A percentile compares a stretch with the other conserved stretches of the same genome.
Evolutionary conservation across 345 rosid species (phyloP).

Genomic region (Eucalyptus regnans): DNA sequence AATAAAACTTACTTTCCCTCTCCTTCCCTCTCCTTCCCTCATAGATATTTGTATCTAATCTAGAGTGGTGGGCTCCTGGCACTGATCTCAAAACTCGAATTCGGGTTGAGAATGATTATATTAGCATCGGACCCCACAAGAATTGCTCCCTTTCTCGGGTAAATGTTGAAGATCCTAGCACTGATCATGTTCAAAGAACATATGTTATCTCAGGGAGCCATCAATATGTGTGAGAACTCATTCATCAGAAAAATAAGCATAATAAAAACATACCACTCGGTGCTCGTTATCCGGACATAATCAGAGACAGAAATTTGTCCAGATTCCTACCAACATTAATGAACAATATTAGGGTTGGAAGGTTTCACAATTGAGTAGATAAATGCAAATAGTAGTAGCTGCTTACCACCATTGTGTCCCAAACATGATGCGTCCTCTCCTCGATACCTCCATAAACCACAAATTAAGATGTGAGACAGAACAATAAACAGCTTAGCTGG

Average conservation of each 20-base stretch:
- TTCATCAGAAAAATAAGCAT: not conserved
- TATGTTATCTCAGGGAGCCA: not conserved
- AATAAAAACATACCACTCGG: constrained; percentile 18
- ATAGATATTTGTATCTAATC: constrained; percentile 77
- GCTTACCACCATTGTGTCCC: constrained; percentile 96
- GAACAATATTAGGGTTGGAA: not conserved
- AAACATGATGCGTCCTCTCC: constrained; percentile 95
- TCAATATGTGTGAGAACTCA: not conserved
- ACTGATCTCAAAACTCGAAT: constrained; percentile 62
- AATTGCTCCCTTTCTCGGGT: constrained; percentile 84
- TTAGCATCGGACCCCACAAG: constrained; percentile 92
- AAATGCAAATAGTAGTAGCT: not conserved
- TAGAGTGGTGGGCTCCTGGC: constrained; percentile 76
- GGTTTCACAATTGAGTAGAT: not conserved
- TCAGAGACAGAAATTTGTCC: not conserved
- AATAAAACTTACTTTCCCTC: constrained; percentile 51
- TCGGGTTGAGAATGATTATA: constrained; percentile 78
- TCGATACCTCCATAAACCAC: constrained; percentile 48
- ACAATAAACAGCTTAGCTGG: not conserved
- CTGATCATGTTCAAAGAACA: constrained; percentile 19
- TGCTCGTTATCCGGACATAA: constrained; percentile 32
- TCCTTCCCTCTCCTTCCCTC: constrained; percentile 75
- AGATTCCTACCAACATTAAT: not conserved
- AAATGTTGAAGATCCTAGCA: constrained; percentile 77
- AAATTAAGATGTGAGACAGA: not conserved